Conservation (phyloP, 2,329 filamentous ascomycete genomes). For the Ploettnerulaceae sp. region DNA sequence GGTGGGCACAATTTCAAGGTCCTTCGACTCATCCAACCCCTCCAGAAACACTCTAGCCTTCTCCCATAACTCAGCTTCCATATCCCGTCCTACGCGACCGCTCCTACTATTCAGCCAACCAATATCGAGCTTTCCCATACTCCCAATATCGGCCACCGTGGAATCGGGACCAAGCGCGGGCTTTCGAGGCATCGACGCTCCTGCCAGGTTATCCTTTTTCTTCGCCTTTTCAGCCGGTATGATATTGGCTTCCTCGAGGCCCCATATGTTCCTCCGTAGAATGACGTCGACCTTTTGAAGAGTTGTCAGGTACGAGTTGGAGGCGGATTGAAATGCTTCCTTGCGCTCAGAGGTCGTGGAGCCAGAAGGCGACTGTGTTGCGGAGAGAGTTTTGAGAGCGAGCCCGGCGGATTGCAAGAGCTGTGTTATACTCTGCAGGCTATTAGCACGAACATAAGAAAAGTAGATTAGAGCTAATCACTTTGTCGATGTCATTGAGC, state of each 20-base stretch:
- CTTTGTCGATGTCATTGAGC: constrained; percentile 72
- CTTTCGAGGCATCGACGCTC: constrained; percentile 9
- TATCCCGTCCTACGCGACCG: constrained; percentile 74
- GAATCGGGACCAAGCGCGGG: constrained; percentile 7
- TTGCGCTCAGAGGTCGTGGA: constrained; percentile 21
- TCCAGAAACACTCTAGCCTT: constrained; percentile 53
- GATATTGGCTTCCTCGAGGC: constrained; percentile 76
- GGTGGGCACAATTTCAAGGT: no score
- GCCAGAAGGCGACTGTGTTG: constrained; percentile 34
- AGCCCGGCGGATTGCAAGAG: constrained; percentile 55
- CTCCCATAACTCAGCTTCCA: constrained; percentile 76
- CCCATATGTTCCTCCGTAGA: constrained; percentile 70
- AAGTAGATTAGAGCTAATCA: constrained; percentile 29
- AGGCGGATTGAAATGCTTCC: constrained; percentile 52
- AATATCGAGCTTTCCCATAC: constrained; percentile 63
- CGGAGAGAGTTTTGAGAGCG: constrained; percentile 60
- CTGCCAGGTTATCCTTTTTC: constrained; percentile 16
- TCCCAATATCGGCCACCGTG: constrained; percentile 35
- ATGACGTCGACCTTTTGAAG: constrained; percentile 71
- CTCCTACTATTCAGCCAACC: constrained; percentile 87
- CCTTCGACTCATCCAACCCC: no score
- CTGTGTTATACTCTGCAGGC: constrained; percentile 33
- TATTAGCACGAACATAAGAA: not conserved
- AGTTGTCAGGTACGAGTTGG: constrained; percentile 64
- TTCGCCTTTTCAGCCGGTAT: constrained; percentile 43